Conservation (phyloP, 129 eudicot genomes). For the Escallonia herrerae region DNA sequence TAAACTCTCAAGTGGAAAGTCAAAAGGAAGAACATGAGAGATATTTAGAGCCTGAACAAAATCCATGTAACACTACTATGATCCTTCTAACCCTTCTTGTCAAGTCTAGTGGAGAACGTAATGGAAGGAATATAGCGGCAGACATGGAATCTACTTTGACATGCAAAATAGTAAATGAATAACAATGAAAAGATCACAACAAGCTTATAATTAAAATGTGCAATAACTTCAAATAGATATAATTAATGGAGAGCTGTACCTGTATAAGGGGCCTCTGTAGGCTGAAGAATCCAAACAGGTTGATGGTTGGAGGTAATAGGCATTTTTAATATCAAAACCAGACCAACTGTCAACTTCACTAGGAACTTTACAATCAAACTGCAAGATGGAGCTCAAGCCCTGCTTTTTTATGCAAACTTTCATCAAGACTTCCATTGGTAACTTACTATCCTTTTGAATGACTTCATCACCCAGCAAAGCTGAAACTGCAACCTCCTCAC, state of each 20-base stretch:
- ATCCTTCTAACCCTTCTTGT: background rate
- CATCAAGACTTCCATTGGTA: conserved; percentile 55
- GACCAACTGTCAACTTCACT: conserved; percentile 32
- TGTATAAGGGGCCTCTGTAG: conserved; percentile 61
- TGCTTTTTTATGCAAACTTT: conserved; percentile 75
- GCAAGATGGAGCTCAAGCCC: conserved; percentile 62
- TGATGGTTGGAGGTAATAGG: conserved; percentile 41
- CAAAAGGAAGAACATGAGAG: background rate
- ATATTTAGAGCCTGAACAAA: background rate
- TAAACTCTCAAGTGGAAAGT: too few relatives aligned
- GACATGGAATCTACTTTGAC: background rate
- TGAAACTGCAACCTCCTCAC: conserved; percentile 86
- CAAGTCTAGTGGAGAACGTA: background rate
- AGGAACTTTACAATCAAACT: conserved; percentile 65
- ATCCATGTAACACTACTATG: background rate
- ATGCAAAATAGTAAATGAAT: background rate
- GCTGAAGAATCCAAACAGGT: conserved; percentile 33
- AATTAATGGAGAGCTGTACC: conserved; percentile 29
- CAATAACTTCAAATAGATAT: too few relatives aligned
- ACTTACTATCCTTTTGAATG: conserved; percentile 28
- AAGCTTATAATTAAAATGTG: too few relatives aligned
- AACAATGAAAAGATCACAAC: background rate
- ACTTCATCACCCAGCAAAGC: conserved; percentile 64
- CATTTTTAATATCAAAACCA: conserved; percentile 41
- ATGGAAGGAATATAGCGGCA: background rate